Evolutionary conservation across 202 grass and related monocot species (phyloP).

Genomic region (Digitaria exilis): DNA sequence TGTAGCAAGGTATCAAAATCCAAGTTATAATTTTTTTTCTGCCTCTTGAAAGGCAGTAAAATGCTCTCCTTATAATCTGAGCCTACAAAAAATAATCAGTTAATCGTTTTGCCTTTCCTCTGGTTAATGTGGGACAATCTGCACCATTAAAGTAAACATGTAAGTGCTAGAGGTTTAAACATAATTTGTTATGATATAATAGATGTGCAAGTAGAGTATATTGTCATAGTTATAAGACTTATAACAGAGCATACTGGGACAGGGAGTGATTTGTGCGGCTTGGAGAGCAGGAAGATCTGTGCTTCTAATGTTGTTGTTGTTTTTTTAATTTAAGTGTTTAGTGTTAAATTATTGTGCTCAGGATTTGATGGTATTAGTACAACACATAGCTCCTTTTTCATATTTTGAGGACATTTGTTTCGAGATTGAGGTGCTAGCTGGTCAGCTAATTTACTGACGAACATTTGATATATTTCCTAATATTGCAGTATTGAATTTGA

Average conservation of each 20-base stretch:
- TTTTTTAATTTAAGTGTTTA: constrained; percentile 13
- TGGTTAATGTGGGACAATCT: not conserved
- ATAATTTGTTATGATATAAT: not conserved
- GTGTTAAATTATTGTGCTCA: constrained; percentile 9
- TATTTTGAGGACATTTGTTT: constrained; percentile 21
- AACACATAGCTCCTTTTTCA: not conserved
- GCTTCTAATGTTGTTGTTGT: constrained; percentile 1
- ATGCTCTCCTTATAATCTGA: not conserved
- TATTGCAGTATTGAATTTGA: constrained; percentile 95
- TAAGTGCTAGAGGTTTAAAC: not conserved
- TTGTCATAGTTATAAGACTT: not conserved
- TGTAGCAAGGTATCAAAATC: not conserved
- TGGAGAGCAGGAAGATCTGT: not conserved
- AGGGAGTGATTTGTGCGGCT: not conserved
- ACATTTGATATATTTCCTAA: constrained; percentile 35
- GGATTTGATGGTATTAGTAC: not conserved
- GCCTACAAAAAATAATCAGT: not conserved
- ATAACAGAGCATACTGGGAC: not conserved
- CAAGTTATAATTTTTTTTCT: not conserved
- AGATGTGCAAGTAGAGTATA: not conserved
- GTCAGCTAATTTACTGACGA: not conserved
- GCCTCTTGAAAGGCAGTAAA: not conserved
- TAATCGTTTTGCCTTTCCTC: not conserved
- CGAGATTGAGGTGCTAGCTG: not conserved
- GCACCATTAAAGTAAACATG: not conserved